Evolutionary conservation across 139 green algal genomes (phyloP).

Genomic region (Micractinium sp.): DNA sequence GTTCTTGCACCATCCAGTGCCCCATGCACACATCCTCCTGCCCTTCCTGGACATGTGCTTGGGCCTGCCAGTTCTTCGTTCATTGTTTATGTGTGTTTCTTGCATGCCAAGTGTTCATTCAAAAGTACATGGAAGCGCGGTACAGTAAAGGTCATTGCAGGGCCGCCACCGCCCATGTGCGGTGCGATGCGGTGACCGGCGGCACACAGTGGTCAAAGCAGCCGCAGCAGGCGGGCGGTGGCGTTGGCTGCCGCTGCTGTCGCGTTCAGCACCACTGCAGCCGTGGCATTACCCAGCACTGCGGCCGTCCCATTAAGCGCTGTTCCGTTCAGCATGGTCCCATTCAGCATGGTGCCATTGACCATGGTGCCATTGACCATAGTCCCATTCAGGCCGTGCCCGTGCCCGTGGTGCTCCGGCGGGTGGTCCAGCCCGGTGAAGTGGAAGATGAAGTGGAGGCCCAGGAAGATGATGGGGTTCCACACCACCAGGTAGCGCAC

Average conservation of each 20-base stretch:
- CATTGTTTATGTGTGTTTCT: too few species aligned
- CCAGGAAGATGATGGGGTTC: slow-evolving; percentile 72
- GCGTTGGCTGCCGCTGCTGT: neutral
- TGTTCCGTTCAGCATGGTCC: neutral
- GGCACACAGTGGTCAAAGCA: neutral
- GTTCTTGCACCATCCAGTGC: too few species aligned
- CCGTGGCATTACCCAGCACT: slow-evolving; percentile 3
- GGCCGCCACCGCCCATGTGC: too few species aligned
- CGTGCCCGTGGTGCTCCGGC: slow-evolving; percentile 14
- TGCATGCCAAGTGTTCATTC: too few species aligned
- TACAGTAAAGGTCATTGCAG: too few species aligned
- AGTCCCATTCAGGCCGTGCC: neutral
- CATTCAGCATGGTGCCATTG: slow-evolving; percentile 3
- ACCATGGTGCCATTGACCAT: neutral
- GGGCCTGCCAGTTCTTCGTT: too few species aligned
- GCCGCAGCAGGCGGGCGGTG: too few species aligned
- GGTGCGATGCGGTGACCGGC: too few species aligned
- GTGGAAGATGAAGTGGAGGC: slow-evolving; percentile 64
- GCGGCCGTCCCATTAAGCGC: slow-evolving; percentile 6
- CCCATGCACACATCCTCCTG: too few species aligned
- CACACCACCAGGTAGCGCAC: slow-evolving; percentile 82
- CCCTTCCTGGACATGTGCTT: too few species aligned
- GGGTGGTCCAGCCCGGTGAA: slow-evolving; percentile 40
- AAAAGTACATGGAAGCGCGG: too few species aligned
- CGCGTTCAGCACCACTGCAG: neutral